Evolutionary conservation across 805 yeast genomes (phyloP), one percentile per base, ranked within the genome.

Genomic region (Ogataea trehaloabstinens): DNA sequence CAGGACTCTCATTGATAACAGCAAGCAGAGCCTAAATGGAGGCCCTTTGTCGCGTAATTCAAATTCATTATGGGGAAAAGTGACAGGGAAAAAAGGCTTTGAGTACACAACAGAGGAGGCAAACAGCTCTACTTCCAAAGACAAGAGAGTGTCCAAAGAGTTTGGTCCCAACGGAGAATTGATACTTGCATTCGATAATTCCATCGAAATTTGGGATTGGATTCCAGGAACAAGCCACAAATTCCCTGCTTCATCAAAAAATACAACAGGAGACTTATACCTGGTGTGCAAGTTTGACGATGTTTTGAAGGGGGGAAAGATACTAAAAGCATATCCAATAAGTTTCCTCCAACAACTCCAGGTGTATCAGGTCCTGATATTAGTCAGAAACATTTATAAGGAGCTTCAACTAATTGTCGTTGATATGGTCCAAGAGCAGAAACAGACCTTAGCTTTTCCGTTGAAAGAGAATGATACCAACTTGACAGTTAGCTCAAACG

Each of bases 151-250:
- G 11, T 29, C 44, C 15, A 49, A 44, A 30, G 67, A 61, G 36
- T 58, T 65, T 39, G 73, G 73, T 0, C n/a, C 38, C 6, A 54
- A 61, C 37, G 72, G 73, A 2, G 73, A 69, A 38, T 37, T 69
- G 0, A 47, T 66, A 16, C 25, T 61, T 2, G 60, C 53, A 0
- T 58, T 48, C 33, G 48, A 48, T 3, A 49, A 55, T 37, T 28
- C 49, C 1, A 49, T 69, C 12, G 66, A 67, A 35, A 55, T 68
- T 6, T 69, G 71, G 70, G 71, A 67, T 38, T 66, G 73, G 73
- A 21, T 5, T 21, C 31, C 24, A 12, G 32, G 31, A 4, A 27
- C 19, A 24, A 22, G 24, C 3, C 35, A 24, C n/a, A 15, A 11
- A 11, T 19, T 17, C 12, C 18, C 24, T 18, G 19, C 41, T 2